A percentile compares a stretch with the other conserved stretches of the same genome.
Evolutionary conservation across 176 grass and related monocot genomes (phyloP).

Genomic region (Rhipidocladum racemiflorum): DNA sequence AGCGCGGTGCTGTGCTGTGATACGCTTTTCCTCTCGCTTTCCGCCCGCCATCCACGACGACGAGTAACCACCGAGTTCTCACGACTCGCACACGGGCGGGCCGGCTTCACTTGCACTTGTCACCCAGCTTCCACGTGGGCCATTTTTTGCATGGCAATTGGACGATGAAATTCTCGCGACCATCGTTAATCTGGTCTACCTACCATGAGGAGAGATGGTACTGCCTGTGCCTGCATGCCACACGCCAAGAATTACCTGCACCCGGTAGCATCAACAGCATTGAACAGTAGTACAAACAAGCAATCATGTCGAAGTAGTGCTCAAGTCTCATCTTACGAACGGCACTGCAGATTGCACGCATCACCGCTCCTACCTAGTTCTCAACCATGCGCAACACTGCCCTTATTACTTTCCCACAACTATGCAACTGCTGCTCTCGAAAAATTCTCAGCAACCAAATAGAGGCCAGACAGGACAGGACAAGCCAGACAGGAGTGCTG

Average conservation of each 20-base stretch:
- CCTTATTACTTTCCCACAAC: constrained; percentile 12
- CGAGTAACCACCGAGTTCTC: too few species aligned
- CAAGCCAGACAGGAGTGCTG: constrained; percentile 9
- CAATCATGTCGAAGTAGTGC: background rate
- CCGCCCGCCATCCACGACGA: background rate
- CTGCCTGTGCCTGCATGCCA: too few species aligned
- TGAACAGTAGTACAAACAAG: constrained; percentile 1
- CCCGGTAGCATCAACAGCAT: background rate
- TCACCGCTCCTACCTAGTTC: background rate
- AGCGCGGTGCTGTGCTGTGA: background rate
- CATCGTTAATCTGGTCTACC: too few species aligned
- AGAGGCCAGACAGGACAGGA: too few species aligned
- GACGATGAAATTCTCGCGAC: too few species aligned
- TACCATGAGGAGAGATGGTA: too few species aligned
- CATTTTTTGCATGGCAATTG: too few species aligned
- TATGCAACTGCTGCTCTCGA: background rate
- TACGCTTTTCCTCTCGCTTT: background rate
- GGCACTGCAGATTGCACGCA: background rate
- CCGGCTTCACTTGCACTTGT: too few species aligned
- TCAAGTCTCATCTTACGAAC: constrained; percentile 14
- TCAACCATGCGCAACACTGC: constrained; percentile 16
- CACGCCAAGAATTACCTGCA: too few species aligned
- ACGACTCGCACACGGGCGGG: too few species aligned
- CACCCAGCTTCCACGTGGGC: too few species aligned
- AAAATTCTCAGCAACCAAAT: too few species aligned